Percentiles rank a stretch among this genome's conserved stretches.
phyloP scores from a whole-genome alignment of 2,329 filamentous ascomycete genomes.

The Harringtonia aguacate region DNA sequence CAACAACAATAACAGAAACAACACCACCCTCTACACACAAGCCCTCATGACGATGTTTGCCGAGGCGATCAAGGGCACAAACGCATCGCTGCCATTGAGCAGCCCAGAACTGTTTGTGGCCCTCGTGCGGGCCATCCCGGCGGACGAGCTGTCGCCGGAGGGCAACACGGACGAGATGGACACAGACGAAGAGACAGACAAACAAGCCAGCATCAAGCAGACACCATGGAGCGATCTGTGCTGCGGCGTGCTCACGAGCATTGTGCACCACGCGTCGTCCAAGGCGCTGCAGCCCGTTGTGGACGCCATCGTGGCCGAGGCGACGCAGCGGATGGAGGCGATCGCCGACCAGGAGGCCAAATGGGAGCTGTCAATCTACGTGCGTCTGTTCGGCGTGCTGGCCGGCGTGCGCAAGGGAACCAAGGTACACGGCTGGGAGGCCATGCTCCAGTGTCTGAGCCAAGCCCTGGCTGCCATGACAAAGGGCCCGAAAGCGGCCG shows the following conservation, averaged over 20 bases:
- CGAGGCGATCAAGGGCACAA: slow-evolving; percentile 62
- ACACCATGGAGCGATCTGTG: slow-evolving; percentile 54
- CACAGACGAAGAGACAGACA: too few species aligned
- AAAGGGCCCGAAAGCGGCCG: slow-evolving; percentile 7
- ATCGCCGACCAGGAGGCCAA: slow-evolving; percentile 18
- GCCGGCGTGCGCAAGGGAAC: slow-evolving; percentile 74
- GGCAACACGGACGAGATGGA: too few species aligned
- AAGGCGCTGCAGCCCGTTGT: slow-evolving; percentile 64
- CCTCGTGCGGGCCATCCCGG: slow-evolving; percentile 39
- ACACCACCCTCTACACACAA: slow-evolving; percentile 56
- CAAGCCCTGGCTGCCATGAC: slow-evolving; percentile 36
- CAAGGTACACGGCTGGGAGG: slow-evolving; percentile 62
- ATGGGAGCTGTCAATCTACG: slow-evolving; percentile 34
- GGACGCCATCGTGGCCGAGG: slow-evolving; percentile 46
- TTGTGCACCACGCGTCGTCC: slow-evolving; percentile 69
- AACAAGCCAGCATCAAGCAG: slow-evolving; percentile 16
- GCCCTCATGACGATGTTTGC: slow-evolving; percentile 88
- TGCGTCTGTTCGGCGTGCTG: slow-evolving; percentile 55
- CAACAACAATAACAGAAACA: slow-evolving; percentile 21
- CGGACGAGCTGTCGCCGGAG: slow-evolving; percentile 36
- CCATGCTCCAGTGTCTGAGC: slow-evolving; percentile 46
- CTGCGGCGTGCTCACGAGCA: slow-evolving; percentile 65
- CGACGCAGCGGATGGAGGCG: slow-evolving; percentile 24
- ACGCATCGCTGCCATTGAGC: slow-evolving; percentile 44
- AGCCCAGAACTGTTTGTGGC: slow-evolving; percentile 38